Percentiles rank a stretch among this genome's conserved stretches.
Evolutionary conservation across 2,329 filamentous ascomycete genomes (phyloP).

Genomic region (Penicillium sp.): DNA sequence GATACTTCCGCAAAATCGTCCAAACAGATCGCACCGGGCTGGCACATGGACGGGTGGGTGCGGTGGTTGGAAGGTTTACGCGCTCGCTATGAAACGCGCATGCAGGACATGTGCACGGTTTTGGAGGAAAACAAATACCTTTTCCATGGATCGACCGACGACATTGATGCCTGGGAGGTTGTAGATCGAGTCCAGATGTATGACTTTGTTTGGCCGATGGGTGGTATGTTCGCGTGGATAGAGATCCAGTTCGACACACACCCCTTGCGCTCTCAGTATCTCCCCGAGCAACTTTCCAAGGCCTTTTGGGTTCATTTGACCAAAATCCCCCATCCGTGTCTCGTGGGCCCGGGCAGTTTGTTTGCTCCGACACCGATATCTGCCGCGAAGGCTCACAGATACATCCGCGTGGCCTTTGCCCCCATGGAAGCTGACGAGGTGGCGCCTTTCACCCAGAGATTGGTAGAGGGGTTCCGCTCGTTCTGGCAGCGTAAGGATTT

Average conservation of each 20-base stretch:
- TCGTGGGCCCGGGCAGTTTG: constrained; percentile 70
- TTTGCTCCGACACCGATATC: constrained; percentile 70
- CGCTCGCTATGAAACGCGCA: constrained; percentile 80
- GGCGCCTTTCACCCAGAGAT: constrained; percentile 60
- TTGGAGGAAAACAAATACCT: constrained; percentile 69
- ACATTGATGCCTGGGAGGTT: constrained; percentile 68
- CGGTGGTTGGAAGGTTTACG: constrained; percentile 86
- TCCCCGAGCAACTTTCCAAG: constrained; percentile 58
- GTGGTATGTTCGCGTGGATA: constrained; percentile 92
- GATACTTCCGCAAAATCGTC: constrained; percentile 40
- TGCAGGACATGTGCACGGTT: constrained; percentile 74
- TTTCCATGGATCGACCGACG: constrained; percentile 58
- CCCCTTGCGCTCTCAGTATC: constrained; percentile 62
- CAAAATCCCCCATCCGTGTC: constrained; percentile 66
- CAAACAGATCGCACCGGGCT: constrained; percentile 60
- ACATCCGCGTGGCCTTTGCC: constrained; percentile 80
- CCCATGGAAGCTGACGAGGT: constrained; percentile 75
- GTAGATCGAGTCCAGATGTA: constrained; percentile 74
- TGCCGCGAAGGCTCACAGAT: constrained; percentile 64
- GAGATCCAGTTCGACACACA: constrained; percentile 71
- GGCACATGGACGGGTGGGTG: constrained; percentile 84
- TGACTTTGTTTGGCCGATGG: constrained; percentile 76
- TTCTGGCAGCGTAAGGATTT: constrained; percentile 76
- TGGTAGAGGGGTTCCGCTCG: constrained; percentile 67
- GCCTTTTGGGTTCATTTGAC: constrained; percentile 74